A percentile compares a stretch with the other conserved stretches of the same genome.
Conservation (phyloP, 768 basidiomycete species). For the Suillus ampliporus region DNA sequence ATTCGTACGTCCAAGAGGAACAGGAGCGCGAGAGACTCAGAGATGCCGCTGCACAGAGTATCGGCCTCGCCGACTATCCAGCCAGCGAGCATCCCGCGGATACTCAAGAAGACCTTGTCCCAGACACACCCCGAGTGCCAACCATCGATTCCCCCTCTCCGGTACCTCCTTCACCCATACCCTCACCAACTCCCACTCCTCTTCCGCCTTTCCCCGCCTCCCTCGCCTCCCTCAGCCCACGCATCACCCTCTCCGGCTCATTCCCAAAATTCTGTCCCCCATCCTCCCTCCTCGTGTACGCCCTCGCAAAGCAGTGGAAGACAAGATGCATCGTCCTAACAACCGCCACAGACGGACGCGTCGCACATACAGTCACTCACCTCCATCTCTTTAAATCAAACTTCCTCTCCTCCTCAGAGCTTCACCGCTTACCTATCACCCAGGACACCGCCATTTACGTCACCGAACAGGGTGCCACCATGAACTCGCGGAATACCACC, state of each 20-base stretch:
- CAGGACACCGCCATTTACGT: slow-evolving; percentile 80
- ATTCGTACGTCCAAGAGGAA: slow-evolving; percentile 57
- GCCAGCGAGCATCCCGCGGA: neutral
- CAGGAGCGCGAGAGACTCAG: slow-evolving; percentile 79
- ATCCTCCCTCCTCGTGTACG: slow-evolving; percentile 71
- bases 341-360: slow-evolving; percentile 30
- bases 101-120: slow-evolving; percentile 50
- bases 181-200: slow-evolving; percentile 25
- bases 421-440: slow-evolving; percentile 78
- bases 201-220: slow-evolving; percentile 69
- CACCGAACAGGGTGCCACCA: neutral
- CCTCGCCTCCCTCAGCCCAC: slow-evolving; percentile 53
- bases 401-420: slow-evolving; percentile 63
- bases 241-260: slow-evolving; percentile 55
- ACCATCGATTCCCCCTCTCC: slow-evolving; percentile 21
- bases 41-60: slow-evolving; percentile 76
- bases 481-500: neutral
- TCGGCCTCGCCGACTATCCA: slow-evolving; percentile 52
- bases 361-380: slow-evolving; percentile 47
- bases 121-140: slow-evolving; percentile 15
- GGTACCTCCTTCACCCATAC: slow-evolving; percentile 28
- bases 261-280: slow-evolving; percentile 75
- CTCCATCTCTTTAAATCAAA: slow-evolving; percentile 77
- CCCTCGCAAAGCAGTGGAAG: slow-evolving; percentile 78
- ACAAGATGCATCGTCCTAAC: slow-evolving; percentile 65